Evolutionary conservation across 169 alveolate species (phyloP).

Genomic region (Neospora caninum): DNA sequence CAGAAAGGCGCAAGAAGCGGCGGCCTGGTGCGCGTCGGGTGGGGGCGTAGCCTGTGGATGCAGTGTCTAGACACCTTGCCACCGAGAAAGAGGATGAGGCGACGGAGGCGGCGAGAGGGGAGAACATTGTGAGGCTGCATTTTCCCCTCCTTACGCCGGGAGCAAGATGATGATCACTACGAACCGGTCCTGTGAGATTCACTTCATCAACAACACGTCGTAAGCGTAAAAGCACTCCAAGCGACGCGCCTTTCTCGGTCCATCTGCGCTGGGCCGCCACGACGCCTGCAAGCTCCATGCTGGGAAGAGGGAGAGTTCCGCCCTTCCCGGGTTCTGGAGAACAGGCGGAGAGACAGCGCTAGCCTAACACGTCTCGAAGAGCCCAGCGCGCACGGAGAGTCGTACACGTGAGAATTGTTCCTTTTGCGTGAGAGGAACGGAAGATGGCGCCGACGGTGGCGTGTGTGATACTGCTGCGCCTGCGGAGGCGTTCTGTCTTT

Average conservation of each 20-base stretch:
- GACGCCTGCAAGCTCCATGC: too few species aligned
- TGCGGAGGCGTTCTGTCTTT: too few species aligned
- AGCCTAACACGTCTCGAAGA: too few species aligned
- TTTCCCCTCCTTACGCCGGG: not conserved
- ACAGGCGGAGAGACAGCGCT: too few species aligned
- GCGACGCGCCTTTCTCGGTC: not conserved
- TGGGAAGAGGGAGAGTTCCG: too few species aligned
- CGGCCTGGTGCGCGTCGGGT: not conserved
- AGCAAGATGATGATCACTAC: constrained; percentile 18
- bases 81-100: not conserved
- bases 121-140: not conserved
- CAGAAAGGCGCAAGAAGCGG: too few species aligned
- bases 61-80: not conserved
- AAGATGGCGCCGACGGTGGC: too few species aligned
- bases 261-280: not conserved
- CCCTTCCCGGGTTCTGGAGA: too few species aligned
- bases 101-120: not conserved
- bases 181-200: constrained; percentile 28
- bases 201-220: constrained; percentile 34
- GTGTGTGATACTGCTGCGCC: too few species aligned
- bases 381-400: too few species aligned
- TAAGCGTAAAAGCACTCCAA: not conserved
- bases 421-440: too few species aligned
- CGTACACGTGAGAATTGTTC: too few species aligned
- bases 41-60: not conserved